phyloP scores from a whole-genome alignment of 2,329 filamentous ascomycete genomes.

The Leptographium procerum region DNA sequence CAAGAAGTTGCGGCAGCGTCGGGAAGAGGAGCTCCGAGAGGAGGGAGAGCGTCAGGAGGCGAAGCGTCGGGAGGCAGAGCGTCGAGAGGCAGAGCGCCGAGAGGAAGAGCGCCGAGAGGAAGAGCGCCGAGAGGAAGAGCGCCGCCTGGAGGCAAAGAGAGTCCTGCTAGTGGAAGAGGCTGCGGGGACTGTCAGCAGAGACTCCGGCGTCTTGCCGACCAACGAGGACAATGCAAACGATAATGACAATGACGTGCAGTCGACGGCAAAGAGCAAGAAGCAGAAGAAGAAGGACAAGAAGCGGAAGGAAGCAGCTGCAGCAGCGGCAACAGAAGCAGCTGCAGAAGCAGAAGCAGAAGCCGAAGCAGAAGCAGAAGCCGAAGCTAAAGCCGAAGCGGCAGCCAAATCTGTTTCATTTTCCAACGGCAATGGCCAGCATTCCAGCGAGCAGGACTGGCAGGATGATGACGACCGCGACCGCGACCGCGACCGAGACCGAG shows the following conservation, averaged over 20 bases:
- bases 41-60: not conserved
- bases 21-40: not conserved
- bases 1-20: conserved; percentile 5
- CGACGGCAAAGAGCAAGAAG: not conserved
- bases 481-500: not conserved
- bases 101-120: not conserved
- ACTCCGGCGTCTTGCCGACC: too few species aligned
- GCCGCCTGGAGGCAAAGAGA: not conserved
- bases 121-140: not conserved
- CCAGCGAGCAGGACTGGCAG: too few species aligned
- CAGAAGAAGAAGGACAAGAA: not conserved
- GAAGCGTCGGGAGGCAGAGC: not conserved
- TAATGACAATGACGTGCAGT: too few species aligned
- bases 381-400: too few species aligned
- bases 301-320: not conserved
- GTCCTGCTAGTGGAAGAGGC: too few species aligned
- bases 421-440: not conserved
- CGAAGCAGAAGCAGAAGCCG: not conserved
- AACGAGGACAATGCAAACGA: too few species aligned
- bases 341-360: not conserved
- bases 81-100: not conserved
- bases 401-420: not conserved
- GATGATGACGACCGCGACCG: not conserved
- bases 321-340: not conserved
- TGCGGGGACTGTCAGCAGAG: too few species aligned